These are phyloP conservation scores for Colletotrichum truncatum DNA, from an alignment of 2,329 filamentous ascomycete species.

Conservation along the genomic window DNA sequence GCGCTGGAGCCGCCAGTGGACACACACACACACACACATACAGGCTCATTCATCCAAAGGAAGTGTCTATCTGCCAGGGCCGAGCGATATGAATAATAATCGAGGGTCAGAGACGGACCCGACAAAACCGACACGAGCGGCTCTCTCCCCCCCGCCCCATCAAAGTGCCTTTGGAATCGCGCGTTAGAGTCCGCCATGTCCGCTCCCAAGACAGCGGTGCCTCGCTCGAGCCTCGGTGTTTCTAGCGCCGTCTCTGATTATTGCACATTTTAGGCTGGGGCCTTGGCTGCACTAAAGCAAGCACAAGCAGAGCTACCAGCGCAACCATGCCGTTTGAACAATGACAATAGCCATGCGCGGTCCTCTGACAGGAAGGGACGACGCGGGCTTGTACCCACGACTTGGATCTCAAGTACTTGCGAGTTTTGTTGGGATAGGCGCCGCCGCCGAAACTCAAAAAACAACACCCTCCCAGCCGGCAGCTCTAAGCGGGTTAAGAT, in stretches of 20 bases:
- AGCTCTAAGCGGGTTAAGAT: slow-evolving; percentile 1
- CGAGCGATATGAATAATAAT: slow-evolving; percentile 8
- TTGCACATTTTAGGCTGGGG: not conserved
- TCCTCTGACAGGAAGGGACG: too few species aligned
- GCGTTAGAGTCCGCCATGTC: not conserved
- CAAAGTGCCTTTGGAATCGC: not conserved
- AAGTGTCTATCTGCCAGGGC: slow-evolving; percentile 9
- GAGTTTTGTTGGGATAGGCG: slow-evolving; percentile 21
- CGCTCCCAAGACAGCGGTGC: slow-evolving; percentile 1
- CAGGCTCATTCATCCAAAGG: too few species aligned
- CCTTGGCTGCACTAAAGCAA: slow-evolving; percentile 2
- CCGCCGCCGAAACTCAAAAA: slow-evolving; percentile 19
- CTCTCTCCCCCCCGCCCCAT: not conserved
- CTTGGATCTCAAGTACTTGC: not conserved
- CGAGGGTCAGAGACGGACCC: slow-evolving; percentile 8
- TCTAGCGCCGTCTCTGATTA: not conserved
- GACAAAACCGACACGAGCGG: not conserved
- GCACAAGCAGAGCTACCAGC: too few species aligned
- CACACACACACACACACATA: not conserved
- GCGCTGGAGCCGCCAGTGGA: slow-evolving; percentile 21
- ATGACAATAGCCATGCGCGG: not conserved
- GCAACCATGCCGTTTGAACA: not conserved
- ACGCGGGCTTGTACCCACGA: not conserved
- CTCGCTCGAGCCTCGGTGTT: slow-evolving; percentile 12
- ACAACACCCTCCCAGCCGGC: not conserved